Evolutionary conservation across 495 filamentous ascomycete genomes (phyloP).

Genomic region (Penicillium coffeae): DNA sequence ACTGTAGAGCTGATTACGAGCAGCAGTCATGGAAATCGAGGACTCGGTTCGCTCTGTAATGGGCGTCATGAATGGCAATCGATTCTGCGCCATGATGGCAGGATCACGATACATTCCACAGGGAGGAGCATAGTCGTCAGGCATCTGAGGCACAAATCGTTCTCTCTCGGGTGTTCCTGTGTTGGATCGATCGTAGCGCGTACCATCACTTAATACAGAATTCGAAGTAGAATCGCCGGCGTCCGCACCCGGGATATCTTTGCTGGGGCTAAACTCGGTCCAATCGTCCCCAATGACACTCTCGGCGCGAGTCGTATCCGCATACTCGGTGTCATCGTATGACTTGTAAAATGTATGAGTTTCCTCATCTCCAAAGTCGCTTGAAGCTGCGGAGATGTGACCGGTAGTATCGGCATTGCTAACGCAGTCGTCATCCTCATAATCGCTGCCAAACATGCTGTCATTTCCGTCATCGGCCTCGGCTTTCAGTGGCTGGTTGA

Average conservation of each 20-base stretch:
- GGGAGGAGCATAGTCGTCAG: constrained; percentile 77
- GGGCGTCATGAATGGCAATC: constrained; percentile 96
- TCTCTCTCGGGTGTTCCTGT: constrained; percentile 35
- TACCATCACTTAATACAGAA: constrained; percentile 27
- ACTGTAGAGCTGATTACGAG: constrained; percentile 53
- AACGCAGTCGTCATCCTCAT: constrained; percentile 72
- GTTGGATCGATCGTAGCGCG: constrained; percentile 10
- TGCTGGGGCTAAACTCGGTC: constrained; percentile 77
- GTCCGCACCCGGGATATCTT: constrained; percentile 58
- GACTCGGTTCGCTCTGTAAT: constrained; percentile 94
- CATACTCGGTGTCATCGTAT: constrained; percentile 43
- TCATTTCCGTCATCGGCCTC: constrained; percentile 41
- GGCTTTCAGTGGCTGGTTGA: constrained; percentile 80
- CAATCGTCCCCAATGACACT: constrained; percentile 66
- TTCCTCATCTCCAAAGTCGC: constrained; percentile 64
- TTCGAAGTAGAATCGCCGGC: constrained; percentile 21
- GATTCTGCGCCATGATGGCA: constrained; percentile 71
- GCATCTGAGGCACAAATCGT: constrained; percentile 64
- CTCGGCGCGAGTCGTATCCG: constrained; percentile 45
- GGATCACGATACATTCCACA: constrained; percentile 73
- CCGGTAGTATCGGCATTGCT: constrained; percentile 78
- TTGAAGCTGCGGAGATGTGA: constrained; percentile 55
- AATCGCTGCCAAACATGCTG: constrained; percentile 49
- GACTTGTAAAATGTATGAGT: constrained; percentile 42
- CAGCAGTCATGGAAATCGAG: constrained; percentile 61